These are phyloP conservation scores for Trypanosoma scelopori DNA, from an alignment of 208 protist genomes.

Conservation along the genomic window DNA sequence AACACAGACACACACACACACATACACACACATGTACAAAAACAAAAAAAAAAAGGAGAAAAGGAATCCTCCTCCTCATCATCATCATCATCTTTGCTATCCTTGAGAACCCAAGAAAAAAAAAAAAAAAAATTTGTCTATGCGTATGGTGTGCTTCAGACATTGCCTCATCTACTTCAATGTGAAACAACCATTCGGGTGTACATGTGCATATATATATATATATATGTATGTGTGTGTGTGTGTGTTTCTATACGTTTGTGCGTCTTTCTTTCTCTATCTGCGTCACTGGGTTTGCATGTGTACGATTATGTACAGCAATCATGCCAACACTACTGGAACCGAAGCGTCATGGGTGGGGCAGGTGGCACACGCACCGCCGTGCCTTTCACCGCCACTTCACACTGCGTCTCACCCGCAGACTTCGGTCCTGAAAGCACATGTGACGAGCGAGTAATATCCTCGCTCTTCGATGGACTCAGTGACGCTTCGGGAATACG, in stretches of 20 bases:
- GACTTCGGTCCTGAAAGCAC: not conserved
- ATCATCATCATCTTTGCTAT: not conserved
- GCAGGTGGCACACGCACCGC: conserved; percentile 55
- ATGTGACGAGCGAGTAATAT: not conserved
- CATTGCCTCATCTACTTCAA: not conserved
- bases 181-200: not conserved
- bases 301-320: too few species aligned
- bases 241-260: not conserved
- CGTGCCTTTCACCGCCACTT: conserved; percentile 13
- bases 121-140: too few species aligned
- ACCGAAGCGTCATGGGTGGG: conserved; percentile 56
- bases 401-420: not conserved
- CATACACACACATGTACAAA: too few species aligned
- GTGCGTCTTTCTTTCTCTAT: not conserved
- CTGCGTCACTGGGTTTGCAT: not conserved
- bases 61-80: too few species aligned
- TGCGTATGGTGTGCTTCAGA: not conserved
- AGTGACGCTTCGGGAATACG: not conserved
- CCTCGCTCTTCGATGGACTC: conserved; percentile 3
- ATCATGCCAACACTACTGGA: conserved; percentile 2
- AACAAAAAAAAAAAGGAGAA: too few species aligned
- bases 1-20: too few species aligned
- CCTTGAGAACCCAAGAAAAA: not conserved
- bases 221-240: not conserved
- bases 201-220: conserved; percentile 4